These are phyloP conservation scores for Silene vulgaris DNA, from an alignment of 179 eudicot species.

Conservation along the genomic window DNA sequence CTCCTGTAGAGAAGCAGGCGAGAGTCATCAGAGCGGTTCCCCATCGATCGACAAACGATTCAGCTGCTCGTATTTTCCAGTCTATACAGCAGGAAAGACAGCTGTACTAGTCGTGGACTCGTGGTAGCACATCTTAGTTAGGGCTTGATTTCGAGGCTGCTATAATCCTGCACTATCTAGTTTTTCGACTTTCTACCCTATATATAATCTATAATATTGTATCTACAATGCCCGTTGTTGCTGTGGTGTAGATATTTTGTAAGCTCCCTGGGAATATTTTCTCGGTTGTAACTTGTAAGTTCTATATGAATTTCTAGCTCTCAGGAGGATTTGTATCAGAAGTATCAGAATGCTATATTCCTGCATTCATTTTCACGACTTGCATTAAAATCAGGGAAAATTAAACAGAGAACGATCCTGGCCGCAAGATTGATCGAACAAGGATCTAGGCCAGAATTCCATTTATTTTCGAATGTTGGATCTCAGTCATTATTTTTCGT, in stretches of 20 bases:
- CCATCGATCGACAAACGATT: slow-evolving; percentile 67
- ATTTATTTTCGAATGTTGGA: too few species aligned
- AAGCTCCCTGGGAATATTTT: slow-evolving; percentile 10
- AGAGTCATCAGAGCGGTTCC: slow-evolving; percentile 83
- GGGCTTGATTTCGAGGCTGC: slow-evolving; percentile 15
- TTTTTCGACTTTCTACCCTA: not conserved
- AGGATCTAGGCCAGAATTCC: too few species aligned
- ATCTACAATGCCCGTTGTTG: slow-evolving; percentile 19
- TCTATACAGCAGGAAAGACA: slow-evolving; percentile 85
- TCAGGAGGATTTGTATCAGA: not conserved
- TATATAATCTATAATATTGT: slow-evolving; percentile 1
- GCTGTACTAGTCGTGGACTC: slow-evolving; percentile 36
- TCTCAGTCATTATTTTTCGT: too few species aligned
- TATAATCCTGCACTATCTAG: slow-evolving; percentile 6
- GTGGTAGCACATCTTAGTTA: slow-evolving; percentile 22
- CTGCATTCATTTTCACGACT: not conserved
- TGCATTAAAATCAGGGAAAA: not conserved
- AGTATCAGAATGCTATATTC: not conserved
- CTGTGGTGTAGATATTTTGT: slow-evolving; percentile 24
- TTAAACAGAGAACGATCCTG: too few species aligned
- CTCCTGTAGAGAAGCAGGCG: slow-evolving; percentile 28
- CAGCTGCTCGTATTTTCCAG: slow-evolving; percentile 74
- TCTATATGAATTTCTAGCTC: not conserved
- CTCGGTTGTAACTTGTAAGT: not conserved
- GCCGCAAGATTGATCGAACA: too few species aligned